phyloP scores from a whole-genome alignment of 179 eudicot genomes.

The Nepenthes alata region DNA sequence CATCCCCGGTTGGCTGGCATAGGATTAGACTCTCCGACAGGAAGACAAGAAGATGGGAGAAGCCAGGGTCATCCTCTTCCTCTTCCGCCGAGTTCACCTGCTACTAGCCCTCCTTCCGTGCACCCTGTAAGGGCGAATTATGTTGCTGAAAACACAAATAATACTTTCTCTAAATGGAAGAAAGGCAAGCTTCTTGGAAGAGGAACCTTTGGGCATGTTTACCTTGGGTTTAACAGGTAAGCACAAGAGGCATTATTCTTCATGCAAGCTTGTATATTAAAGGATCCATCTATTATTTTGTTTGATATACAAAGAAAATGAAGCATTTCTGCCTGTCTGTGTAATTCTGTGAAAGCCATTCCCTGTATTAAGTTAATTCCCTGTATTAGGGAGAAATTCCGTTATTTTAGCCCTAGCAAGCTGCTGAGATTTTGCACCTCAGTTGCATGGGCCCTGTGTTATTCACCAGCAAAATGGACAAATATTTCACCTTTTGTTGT shows the following conservation, averaged over 20 bases:
- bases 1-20: conserved; percentile 41
- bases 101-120: conserved; percentile 43
- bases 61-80: conserved; percentile 69
- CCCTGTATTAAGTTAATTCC: no score
- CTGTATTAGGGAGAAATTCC: background rate
- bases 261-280: no score
- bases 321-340: no score
- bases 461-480: no score
- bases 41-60: conserved; percentile 59
- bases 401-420: no score
- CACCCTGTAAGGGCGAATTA: conserved; percentile 34
- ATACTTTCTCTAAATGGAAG: conserved; percentile 60
- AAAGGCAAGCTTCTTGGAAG: conserved; percentile 93
- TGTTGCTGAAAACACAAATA: conserved; percentile 25
- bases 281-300: no score
- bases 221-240: conserved; percentile 89
- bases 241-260: no score
- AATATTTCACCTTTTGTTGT: no score
- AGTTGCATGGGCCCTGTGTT: no score
- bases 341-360: no score
- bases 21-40: conserved; percentile 48
- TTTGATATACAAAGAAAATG: no score
- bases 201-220: conserved; percentile 97
- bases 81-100: conserved; percentile 79
- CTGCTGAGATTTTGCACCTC: no score